A percentile compares a stretch with the other conserved stretches of the same genome.
These are phyloP conservation scores for Pleurotus tuoliensis DNA, from an alignment of 768 basidiomycete species.

Conservation along the genomic window DNA sequence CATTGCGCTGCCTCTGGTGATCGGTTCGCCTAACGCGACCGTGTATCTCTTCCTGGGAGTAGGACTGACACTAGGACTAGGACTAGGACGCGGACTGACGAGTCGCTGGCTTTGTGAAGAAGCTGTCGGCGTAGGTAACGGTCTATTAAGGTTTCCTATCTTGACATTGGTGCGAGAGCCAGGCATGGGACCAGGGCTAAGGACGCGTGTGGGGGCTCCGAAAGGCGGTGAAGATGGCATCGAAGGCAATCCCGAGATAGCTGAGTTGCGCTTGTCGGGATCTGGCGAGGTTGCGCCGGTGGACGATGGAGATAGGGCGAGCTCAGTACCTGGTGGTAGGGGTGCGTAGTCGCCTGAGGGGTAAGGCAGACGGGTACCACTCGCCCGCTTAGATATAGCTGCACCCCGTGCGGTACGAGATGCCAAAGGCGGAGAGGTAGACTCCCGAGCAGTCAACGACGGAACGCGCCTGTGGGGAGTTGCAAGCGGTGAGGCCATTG, in stretches of 20 bases:
- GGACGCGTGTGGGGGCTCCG: neutral
- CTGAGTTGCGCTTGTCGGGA: constrained; percentile 32
- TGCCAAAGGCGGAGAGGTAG: constrained; percentile 60
- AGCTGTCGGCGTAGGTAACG: neutral
- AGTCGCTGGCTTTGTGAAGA: neutral
- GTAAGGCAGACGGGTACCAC: constrained; percentile 64
- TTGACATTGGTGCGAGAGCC: neutral
- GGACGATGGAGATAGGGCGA: constrained; percentile 46
- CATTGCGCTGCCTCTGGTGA: constrained; percentile 39
- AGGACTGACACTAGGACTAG: constrained; percentile 55
- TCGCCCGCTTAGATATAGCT: constrained; percentile 26
- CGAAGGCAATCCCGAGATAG: constrained; percentile 33
- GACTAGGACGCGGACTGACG: constrained; percentile 3
- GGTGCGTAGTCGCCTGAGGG: constrained; percentile 82
- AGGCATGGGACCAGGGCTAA: constrained; percentile 8
- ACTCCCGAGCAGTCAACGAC: constrained; percentile 50
- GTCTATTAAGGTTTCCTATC: neutral
- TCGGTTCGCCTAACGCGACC: constrained; percentile 76
- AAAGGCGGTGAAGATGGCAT: neutral
- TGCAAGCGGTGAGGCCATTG: constrained; percentile 12
- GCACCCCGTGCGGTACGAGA: constrained; percentile 21
- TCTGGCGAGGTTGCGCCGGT: constrained; percentile 51
- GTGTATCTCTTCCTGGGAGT: constrained; percentile 85
- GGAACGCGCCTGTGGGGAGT: constrained; percentile 35
- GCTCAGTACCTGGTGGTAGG: constrained; percentile 34